These are phyloP conservation scores for Fusarium avenaceum DNA, from an alignment of 2,329 filamentous ascomycete genomes.

Conservation along the genomic window DNA sequence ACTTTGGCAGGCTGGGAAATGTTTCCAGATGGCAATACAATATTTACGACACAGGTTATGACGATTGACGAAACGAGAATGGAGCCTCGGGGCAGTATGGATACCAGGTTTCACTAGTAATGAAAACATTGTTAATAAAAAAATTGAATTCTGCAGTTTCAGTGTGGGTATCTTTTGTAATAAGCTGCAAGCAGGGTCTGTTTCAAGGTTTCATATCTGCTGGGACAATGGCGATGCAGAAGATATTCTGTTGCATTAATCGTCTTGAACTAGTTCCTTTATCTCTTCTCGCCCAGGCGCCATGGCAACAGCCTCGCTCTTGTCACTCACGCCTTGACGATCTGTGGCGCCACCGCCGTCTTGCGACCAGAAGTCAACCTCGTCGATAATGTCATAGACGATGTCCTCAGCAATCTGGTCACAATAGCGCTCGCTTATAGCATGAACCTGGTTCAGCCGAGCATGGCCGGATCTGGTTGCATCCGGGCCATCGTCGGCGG, in stretches of 20 bases:
- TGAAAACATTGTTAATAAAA: slow-evolving; percentile 28
- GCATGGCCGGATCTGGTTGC: slow-evolving; percentile 55
- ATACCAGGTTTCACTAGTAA: slow-evolving; percentile 30
- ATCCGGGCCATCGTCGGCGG: slow-evolving; percentile 62
- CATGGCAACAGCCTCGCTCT: slow-evolving; percentile 60
- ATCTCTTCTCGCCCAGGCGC: slow-evolving; percentile 68
- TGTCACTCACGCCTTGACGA: slow-evolving; percentile 60
- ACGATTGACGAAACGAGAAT: slow-evolving; percentile 21
- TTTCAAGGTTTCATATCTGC: slow-evolving; percentile 1
- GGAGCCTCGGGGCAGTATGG: slow-evolving; percentile 16
- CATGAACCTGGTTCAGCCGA: slow-evolving; percentile 59
- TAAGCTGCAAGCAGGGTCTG: background rate
- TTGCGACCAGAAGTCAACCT: slow-evolving; percentile 89
- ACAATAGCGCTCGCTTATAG: slow-evolving; percentile 83
- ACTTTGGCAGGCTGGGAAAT: background rate
- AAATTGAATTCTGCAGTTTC: slow-evolving; percentile 37
- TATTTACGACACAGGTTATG: slow-evolving; percentile 33
- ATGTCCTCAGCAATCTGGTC: slow-evolving; percentile 97
- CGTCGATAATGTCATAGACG: slow-evolving; percentile 92
- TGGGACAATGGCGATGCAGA: background rate
- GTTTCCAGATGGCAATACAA: slow-evolving; percentile 24
- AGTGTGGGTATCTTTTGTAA: slow-evolving; percentile 50
- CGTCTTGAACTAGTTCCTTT: slow-evolving; percentile 75
- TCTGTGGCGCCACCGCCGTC: slow-evolving; percentile 69
- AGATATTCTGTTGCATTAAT: slow-evolving; percentile 54